These are phyloP conservation scores for Colletotrichum melonis DNA, from an alignment of 2,329 filamentous ascomycete species.

Conservation along the genomic window DNA sequence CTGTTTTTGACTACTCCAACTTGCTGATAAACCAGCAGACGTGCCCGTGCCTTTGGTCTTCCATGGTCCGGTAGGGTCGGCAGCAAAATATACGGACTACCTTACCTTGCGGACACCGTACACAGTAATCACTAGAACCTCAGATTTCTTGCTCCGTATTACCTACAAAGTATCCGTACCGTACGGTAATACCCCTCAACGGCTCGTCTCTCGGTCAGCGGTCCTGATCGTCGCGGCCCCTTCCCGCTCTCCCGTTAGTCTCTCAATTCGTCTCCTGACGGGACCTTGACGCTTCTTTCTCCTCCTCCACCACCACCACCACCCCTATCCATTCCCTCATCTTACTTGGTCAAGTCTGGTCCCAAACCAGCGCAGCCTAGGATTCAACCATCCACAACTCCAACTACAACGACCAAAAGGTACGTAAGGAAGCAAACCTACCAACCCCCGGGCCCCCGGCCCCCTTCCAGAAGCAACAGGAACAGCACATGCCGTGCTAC, in stretches of 20 bases:
- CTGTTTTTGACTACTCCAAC: background rate
- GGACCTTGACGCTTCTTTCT: background rate
- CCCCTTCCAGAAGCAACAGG: background rate
- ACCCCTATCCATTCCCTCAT: conserved; percentile 15
- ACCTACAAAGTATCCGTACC: no score
- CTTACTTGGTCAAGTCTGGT: conserved; percentile 15
- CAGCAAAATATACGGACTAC: background rate
- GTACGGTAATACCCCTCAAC: no score
- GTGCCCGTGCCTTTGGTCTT: background rate
- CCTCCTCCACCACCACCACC: background rate
- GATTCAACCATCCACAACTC: conserved; percentile 9
- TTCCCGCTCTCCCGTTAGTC: conserved; percentile 5
- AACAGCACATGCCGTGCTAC: background rate
- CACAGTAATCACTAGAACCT: background rate
- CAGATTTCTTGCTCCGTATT: background rate
- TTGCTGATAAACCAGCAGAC: background rate
- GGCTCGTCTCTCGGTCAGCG: background rate
- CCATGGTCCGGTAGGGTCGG: background rate
- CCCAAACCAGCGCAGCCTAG: conserved; percentile 14
- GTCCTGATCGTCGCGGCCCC: conserved; percentile 3
- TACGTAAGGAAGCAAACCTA: background rate
- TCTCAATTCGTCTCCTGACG: background rate
- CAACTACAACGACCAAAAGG: background rate
- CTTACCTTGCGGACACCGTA: background rate
- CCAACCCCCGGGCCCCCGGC: background rate